phyloP scores from a whole-genome alignment of 2,329 filamentous ascomycete species.

The Paraphoma chrysanthemicola region DNA sequence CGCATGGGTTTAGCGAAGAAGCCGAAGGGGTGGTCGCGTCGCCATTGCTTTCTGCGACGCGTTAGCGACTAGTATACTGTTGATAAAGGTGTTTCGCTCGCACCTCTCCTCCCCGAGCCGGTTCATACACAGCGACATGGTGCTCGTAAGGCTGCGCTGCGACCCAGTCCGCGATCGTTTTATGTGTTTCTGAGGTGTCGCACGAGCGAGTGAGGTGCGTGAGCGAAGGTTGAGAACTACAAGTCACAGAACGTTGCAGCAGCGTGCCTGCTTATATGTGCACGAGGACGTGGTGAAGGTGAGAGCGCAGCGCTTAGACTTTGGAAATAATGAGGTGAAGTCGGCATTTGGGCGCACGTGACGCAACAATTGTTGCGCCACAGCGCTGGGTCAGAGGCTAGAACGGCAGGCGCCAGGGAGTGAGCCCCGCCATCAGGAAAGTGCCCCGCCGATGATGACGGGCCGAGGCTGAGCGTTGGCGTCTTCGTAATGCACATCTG shows the following conservation, averaged over 20 bases:
- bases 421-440: slow-evolving; percentile 23
- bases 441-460: slow-evolving; percentile 25
- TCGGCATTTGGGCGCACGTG: slow-evolving; percentile 26
- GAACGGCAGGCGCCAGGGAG: slow-evolving; percentile 13
- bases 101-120: slow-evolving; percentile 57
- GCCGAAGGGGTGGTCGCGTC: slow-evolving; percentile 94
- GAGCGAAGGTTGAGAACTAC: slow-evolving; percentile 1
- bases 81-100: neutral
- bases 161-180: slow-evolving; percentile 5
- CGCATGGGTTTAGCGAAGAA: slow-evolving; percentile 92
- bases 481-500: neutral
- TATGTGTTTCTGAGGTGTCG: neutral
- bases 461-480: slow-evolving; percentile 31
- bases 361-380: slow-evolving; percentile 22
- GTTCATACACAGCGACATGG: slow-evolving; percentile 88
- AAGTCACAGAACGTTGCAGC: neutral
- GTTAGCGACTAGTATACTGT: slow-evolving; percentile 16
- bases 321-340: slow-evolving; percentile 17
- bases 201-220: neutral
- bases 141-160: slow-evolving; percentile 16
- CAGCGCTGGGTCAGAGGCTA: slow-evolving; percentile 14
- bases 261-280: slow-evolving; percentile 8
- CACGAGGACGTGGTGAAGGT: slow-evolving; percentile 16
- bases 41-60: slow-evolving; percentile 84
- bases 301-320: slow-evolving; percentile 9